Evolutionary conservation across 169 alveolate genomes (phyloP).

Genomic region (Eimeria tenella): DNA sequence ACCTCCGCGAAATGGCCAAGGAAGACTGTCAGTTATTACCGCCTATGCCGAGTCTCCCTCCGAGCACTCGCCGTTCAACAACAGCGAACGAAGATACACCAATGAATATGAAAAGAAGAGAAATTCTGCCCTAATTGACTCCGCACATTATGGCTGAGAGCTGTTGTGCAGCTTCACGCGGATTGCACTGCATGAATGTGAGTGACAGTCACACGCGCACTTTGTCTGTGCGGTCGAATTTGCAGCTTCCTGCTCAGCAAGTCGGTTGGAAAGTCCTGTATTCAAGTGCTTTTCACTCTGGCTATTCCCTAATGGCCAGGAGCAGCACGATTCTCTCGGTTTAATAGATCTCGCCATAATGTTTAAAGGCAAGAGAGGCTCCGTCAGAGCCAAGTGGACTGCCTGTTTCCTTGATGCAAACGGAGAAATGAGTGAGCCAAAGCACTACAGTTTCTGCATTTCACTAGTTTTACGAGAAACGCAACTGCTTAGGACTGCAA

Average conservation of each 20-base stretch:
- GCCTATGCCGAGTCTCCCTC: not conserved
- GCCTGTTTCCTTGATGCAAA: conserved; percentile 77
- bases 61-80: not conserved
- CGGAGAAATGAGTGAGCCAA: conserved; percentile 58
- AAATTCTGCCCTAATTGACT: not conserved
- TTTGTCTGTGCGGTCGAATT: not conserved
- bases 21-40: conserved; percentile 61
- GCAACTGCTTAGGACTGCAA: too few species aligned
- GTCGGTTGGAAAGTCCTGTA: conserved; percentile 75
- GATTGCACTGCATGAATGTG: not conserved
- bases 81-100: not conserved
- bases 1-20: conserved; percentile 79
- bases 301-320: conserved; percentile 79
- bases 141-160: not conserved
- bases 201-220: too few species aligned
- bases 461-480: not conserved
- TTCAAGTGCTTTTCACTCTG: conserved; percentile 75
- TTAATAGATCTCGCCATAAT: conserved; percentile 72
- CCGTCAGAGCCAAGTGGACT: conserved; percentile 76
- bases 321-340: conserved; percentile 76
- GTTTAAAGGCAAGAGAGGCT: conserved; percentile 73
- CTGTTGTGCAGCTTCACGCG: not conserved
- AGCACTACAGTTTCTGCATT: not conserved
- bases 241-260: conserved; percentile 55
- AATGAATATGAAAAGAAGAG: not conserved